A percentile compares a stretch with the other conserved stretches of the same genome.
Evolutionary conservation across 2,329 filamentous ascomycete species (phyloP).

Genomic region (Aspergillus brunneoviolaceus): DNA sequence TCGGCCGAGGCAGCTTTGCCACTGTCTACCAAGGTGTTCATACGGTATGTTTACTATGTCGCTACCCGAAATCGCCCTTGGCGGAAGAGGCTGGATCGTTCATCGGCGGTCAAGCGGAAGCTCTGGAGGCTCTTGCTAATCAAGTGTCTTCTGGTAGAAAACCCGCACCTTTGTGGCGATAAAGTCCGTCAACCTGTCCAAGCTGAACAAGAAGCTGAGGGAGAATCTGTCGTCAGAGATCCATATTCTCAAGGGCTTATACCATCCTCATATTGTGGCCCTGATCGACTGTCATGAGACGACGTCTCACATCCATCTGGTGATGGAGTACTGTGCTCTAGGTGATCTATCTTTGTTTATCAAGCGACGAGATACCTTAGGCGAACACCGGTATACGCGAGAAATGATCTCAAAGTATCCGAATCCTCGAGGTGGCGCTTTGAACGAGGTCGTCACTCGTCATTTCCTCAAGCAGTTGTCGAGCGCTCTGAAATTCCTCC

Average conservation of each 20-base stretch:
- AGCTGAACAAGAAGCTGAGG: constrained; percentile 92
- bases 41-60: constrained; percentile 61
- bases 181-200: constrained; percentile 89
- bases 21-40: constrained; percentile 87
- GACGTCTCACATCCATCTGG: constrained; percentile 82
- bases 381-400: constrained; percentile 74
- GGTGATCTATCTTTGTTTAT: constrained; percentile 95
- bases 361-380: constrained; percentile 82
- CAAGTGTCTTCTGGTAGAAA: constrained; percentile 53
- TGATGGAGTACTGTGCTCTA: constrained; percentile 98
- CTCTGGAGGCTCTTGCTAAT: constrained; percentile 13
- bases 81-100: neutral
- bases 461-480: constrained; percentile 95
- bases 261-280: constrained; percentile 95
- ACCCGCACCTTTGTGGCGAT: constrained; percentile 83
- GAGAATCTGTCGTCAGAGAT: constrained; percentile 96
- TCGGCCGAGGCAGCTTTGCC: constrained; percentile 96
- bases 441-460: constrained; percentile 93
- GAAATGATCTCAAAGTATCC: constrained; percentile 95
- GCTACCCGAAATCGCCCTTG: neutral
- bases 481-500: constrained; percentile 86
- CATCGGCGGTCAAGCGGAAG: neutral
- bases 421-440: constrained; percentile 74
- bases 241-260: constrained; percentile 86
- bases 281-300: constrained; percentile 93